Evolutionary conservation across 2,329 filamentous ascomycete species (phyloP).

Genomic region (Colletotrichum phormii): DNA sequence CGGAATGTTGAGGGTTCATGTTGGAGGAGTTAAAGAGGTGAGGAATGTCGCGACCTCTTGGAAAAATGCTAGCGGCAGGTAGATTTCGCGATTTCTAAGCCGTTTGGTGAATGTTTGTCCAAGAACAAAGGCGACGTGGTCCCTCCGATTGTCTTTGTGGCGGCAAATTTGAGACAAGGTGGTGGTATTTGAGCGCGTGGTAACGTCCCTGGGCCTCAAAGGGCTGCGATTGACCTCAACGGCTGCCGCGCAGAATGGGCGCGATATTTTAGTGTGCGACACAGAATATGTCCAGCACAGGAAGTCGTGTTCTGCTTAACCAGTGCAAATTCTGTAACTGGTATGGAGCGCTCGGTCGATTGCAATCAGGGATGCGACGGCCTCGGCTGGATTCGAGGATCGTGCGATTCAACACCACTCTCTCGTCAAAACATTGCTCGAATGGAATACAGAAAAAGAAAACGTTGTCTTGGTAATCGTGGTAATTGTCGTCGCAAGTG

Average conservation of each 20-base stretch:
- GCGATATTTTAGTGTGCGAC: background rate
- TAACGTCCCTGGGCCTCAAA: slow-evolving; percentile 1
- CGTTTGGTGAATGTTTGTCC: background rate
- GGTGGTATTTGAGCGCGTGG: slow-evolving; percentile 20
- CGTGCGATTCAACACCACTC: background rate
- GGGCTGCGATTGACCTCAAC: background rate
- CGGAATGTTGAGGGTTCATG: slow-evolving; percentile 61
- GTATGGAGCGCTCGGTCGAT: slow-evolving; percentile 3
- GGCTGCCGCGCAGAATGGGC: background rate
- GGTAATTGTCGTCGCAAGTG: slow-evolving; percentile 6
- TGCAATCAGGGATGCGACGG: slow-evolving; percentile 5
- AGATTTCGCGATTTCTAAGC: background rate
- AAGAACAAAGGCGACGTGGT: slow-evolving; percentile 25
- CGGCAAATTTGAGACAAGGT: slow-evolving; percentile 12
- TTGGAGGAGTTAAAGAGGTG: slow-evolving; percentile 32
- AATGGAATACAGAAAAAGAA: slow-evolving; percentile 15
- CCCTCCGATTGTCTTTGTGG: slow-evolving; percentile 19
- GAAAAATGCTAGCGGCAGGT: slow-evolving; percentile 15
- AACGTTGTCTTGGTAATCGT: slow-evolving; percentile 16
- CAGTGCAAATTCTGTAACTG: slow-evolving; percentile 1
- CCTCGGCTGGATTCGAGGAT: slow-evolving; percentile 23
- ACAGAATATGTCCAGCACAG: background rate
- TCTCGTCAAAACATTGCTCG: background rate
- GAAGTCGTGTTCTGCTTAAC: background rate
- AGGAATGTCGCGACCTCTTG: slow-evolving; percentile 38